Percentiles rank a stretch among this genome's conserved stretches.
These are phyloP conservation scores for Cryptosporidium ubiquitum DNA, from an alignment of 169 alveolate genomes.

Conservation along the genomic window DNA sequence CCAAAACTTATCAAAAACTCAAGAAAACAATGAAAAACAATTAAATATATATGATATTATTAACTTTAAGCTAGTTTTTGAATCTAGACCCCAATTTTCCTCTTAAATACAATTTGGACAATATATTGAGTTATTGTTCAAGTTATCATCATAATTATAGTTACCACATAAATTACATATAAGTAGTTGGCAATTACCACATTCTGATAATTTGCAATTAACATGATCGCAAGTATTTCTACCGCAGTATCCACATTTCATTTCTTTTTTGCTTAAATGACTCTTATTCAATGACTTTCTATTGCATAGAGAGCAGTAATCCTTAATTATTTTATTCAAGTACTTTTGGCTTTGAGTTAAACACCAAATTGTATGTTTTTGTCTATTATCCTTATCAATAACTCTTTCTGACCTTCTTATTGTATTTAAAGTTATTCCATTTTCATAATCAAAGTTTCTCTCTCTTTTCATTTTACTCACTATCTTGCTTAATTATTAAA, in stretches of 20 bases:
- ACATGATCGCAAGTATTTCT: constrained; percentile 24
- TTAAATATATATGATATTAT: constrained; percentile 37
- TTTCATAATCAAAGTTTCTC: constrained; percentile 1
- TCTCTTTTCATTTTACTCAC: constrained; percentile 55
- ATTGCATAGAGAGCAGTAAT: constrained; percentile 37
- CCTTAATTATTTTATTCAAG: not conserved
- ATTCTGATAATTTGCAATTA: constrained; percentile 4
- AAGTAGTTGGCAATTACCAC: constrained; percentile 18
- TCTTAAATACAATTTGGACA: constrained; percentile 45
- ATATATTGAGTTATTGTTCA: not conserved
- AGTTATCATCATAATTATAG: not conserved
- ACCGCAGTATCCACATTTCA: constrained; percentile 32
- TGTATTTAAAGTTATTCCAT: not conserved
- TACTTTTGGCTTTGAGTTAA: constrained; percentile 49
- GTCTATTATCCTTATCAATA: constrained; percentile 52
- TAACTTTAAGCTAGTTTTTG: constrained; percentile 44
- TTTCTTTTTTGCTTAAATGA: not conserved
- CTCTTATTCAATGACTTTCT: not conserved
- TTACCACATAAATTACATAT: constrained; percentile 38
- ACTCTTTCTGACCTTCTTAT: constrained; percentile 15
- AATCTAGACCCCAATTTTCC: constrained; percentile 35
- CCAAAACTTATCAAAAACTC: not conserved
- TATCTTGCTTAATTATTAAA: not conserved
- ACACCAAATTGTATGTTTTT: constrained; percentile 52
- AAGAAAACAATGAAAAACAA: not conserved